phyloP scores from a whole-genome alignment of 106 monocot species.

The Allium fistulosum region DNA sequence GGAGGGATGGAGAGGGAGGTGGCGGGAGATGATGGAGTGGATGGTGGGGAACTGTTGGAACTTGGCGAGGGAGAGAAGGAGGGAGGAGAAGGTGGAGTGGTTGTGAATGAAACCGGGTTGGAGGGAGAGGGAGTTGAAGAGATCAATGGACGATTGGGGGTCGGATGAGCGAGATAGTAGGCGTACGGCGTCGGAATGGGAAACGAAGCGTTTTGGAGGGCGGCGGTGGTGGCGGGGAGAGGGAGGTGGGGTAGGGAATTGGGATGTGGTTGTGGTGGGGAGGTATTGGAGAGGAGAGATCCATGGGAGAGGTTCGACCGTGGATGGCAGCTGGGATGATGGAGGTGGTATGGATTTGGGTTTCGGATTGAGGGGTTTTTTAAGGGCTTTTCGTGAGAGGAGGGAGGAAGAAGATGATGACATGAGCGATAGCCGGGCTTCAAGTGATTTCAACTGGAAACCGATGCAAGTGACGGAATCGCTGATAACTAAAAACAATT shows the following conservation, averaged over 20 bases:
- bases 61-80: slow-evolving; percentile 68
- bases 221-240: background rate
- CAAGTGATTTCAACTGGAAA: background rate
- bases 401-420: background rate
- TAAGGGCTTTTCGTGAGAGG: background rate
- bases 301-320: slow-evolving; percentile 1
- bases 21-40: slow-evolving; percentile 39
- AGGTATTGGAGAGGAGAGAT: slow-evolving; percentile 1
- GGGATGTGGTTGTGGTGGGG: background rate
- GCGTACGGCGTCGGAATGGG: slow-evolving; percentile 46
- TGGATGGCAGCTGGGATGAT: background rate
- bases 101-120: slow-evolving; percentile 70
- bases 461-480: too few species aligned
- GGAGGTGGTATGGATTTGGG: background rate
- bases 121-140: slow-evolving; percentile 55
- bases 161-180: slow-evolving; percentile 33
- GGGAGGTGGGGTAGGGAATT: background rate
- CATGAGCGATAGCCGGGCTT: background rate
- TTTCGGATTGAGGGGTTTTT: background rate
- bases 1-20: slow-evolving; percentile 43
- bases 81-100: slow-evolving; percentile 64
- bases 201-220: slow-evolving; percentile 18
- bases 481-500: too few species aligned
- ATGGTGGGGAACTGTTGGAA: slow-evolving; percentile 36
- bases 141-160: slow-evolving; percentile 70